These are phyloP conservation scores for Dissoconium aciculare DNA, from an alignment of 2,329 filamentous ascomycete genomes.

Conservation along the genomic window DNA sequence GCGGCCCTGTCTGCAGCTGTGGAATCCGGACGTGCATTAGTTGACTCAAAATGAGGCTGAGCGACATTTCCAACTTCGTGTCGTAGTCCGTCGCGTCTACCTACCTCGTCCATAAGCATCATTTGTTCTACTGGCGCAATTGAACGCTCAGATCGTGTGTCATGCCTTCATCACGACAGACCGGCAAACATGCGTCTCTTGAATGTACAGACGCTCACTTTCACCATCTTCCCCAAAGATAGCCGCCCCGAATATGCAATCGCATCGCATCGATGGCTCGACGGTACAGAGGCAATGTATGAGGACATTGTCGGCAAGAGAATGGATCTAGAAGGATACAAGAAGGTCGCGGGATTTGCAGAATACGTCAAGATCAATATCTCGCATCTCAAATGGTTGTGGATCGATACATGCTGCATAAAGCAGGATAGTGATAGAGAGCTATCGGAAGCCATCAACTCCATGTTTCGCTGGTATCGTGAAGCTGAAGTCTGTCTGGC, in stretches of 20 bases:
- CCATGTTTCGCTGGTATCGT: conserved; percentile 10
- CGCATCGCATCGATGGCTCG: neutral
- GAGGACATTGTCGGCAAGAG: neutral
- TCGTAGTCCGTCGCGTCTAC: too few species aligned
- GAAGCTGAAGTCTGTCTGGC: conserved; percentile 7
- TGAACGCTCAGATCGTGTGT: too few species aligned
- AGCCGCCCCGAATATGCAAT: neutral
- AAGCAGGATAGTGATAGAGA: conserved; percentile 8
- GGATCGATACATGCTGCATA: conserved; percentile 12
- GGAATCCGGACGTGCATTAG: too few species aligned
- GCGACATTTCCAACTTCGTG: too few species aligned
- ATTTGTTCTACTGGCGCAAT: too few species aligned
- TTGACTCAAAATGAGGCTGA: too few species aligned
- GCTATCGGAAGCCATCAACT: conserved; percentile 10
- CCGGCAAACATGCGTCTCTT: neutral
- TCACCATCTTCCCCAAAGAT: neutral
- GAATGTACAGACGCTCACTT: neutral
- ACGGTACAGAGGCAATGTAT: neutral
- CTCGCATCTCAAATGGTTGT: conserved; percentile 1
- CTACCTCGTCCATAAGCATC: too few species aligned
- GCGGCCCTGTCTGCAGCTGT: too few species aligned
- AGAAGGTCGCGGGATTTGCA: neutral
- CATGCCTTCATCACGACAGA: too few species aligned
- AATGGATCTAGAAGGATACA: neutral
- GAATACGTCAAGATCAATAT: neutral